Evolutionary conservation across 2,329 filamentous ascomycete genomes (phyloP).

Genomic region (Calonectria honghensis): DNA sequence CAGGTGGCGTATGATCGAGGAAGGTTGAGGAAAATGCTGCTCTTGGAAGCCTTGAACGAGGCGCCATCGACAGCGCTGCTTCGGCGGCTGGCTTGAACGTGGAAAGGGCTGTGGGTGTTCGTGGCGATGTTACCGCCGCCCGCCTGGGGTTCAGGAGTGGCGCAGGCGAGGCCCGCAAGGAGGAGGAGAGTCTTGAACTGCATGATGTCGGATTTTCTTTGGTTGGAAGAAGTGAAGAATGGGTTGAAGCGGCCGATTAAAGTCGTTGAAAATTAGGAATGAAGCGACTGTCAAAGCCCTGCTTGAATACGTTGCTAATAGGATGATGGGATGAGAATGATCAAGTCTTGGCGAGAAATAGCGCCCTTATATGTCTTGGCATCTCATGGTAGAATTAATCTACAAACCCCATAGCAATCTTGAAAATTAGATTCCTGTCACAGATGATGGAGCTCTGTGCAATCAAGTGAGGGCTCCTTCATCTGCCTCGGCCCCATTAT

Average conservation of each 20-base stretch:
- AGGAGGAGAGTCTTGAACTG: constrained; percentile 53
- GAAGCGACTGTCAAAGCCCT: constrained; percentile 20
- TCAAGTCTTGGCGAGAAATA: background rate
- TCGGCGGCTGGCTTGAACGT: constrained; percentile 69
- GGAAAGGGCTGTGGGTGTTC: constrained; percentile 60
- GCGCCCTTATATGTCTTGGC: constrained; percentile 13
- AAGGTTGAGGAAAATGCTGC: constrained; percentile 66
- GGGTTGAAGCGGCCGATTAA: background rate
- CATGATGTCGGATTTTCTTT: constrained; percentile 44
- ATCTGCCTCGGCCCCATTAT: constrained; percentile 9
- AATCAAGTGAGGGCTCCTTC: background rate
- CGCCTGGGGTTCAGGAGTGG: constrained; percentile 30
- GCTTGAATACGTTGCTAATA: background rate
- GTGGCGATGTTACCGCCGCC: constrained; percentile 13
- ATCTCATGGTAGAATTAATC: background rate
- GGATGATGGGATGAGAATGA: background rate
- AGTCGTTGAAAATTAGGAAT: background rate
- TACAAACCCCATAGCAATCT: background rate
- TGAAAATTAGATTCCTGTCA: background rate
- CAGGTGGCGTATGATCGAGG: constrained; percentile 69
- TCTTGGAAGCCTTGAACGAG: constrained; percentile 65
- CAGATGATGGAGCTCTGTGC: background rate
- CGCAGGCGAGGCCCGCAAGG: constrained; percentile 39
- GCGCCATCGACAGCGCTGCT: constrained; percentile 69
- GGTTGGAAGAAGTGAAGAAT: background rate